Percentiles rank a stretch among this genome's conserved stretches.
Evolutionary conservation across 2,329 filamentous ascomycete genomes (phyloP).

Genomic region (Aspergillus uvarum): DNA sequence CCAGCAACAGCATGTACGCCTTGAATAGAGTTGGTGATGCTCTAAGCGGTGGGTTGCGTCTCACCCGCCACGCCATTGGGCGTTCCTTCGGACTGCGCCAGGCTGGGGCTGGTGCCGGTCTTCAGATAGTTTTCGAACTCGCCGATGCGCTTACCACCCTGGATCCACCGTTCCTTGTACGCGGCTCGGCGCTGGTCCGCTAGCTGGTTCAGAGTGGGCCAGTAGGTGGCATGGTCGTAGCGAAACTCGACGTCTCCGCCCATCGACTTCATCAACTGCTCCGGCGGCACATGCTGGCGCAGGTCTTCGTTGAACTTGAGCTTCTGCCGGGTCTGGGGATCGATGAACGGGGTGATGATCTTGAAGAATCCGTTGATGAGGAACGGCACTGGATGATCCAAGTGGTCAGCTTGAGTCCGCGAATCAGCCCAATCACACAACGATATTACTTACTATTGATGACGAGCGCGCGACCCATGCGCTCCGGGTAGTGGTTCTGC

Average conservation of each 20-base stretch:
- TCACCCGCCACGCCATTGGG: constrained; percentile 1
- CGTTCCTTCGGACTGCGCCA: constrained; percentile 31
- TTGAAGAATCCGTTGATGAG: constrained; percentile 94
- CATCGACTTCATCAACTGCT: constrained; percentile 78
- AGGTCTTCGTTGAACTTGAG: constrained; percentile 97
- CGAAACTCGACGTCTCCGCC: constrained; percentile 82
- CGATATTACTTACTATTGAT: constrained; percentile 67
- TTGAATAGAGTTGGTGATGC: neutral
- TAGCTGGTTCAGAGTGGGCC: constrained; percentile 77
- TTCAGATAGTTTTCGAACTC: constrained; percentile 86
- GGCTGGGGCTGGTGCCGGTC: constrained; percentile 56
- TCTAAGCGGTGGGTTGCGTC: neutral
- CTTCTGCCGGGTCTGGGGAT: constrained; percentile 89
- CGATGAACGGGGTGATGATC: constrained; percentile 92
- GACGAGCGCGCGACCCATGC: constrained; percentile 83
- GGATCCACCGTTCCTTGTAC: constrained; percentile 70
- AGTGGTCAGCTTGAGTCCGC: neutral
- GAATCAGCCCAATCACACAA: neutral
- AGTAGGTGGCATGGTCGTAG: constrained; percentile 86
- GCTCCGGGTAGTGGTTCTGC: constrained; percentile 93
- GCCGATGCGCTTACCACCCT: constrained; percentile 76
- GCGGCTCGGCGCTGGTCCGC: constrained; percentile 65
- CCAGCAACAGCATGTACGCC: neutral
- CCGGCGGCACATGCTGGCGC: constrained; percentile 72
- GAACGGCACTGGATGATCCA: constrained; percentile 68